Evolutionary conservation across 148 eudicot genomes (phyloP).

Genomic region (Suaeda aralocaspica): DNA sequence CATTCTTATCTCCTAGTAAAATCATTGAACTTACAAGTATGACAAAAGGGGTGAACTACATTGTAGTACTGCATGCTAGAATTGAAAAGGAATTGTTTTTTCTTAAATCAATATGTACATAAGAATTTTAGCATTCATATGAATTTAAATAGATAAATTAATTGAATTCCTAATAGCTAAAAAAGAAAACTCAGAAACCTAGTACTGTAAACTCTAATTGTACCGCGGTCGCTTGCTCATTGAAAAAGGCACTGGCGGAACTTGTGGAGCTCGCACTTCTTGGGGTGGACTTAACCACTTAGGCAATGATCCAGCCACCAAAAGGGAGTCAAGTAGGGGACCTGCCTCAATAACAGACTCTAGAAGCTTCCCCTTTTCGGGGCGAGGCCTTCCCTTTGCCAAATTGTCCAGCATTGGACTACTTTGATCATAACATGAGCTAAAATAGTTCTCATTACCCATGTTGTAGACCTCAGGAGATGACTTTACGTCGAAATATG

Average conservation of each 20-base stretch:
- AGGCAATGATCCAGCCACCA: slow-evolving; percentile 58
- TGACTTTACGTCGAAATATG: background rate
- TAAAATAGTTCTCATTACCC: background rate
- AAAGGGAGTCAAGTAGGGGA: slow-evolving; percentile 48
- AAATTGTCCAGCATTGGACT: slow-evolving; percentile 28
- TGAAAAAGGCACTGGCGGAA: slow-evolving; percentile 34
- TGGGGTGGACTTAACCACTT: slow-evolving; percentile 64
- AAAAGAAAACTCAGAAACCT: background rate
- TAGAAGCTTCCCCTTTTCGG: slow-evolving; percentile 51
- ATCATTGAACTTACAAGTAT: no score
- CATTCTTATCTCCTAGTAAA: no score
- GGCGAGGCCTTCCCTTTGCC: slow-evolving; percentile 44
- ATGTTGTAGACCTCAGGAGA: background rate
- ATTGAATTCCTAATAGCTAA: background rate
- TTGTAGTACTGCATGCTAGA: no score
- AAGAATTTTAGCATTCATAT: background rate
- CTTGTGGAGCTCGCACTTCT: slow-evolving; percentile 23
- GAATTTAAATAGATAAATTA: background rate
- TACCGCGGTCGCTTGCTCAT: slow-evolving; percentile 5
- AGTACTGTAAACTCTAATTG: background rate
- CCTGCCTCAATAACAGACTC: slow-evolving; percentile 54
- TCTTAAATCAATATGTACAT: background rate
- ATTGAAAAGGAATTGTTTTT: background rate
- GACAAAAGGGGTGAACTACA: no score
- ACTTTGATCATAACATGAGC: slow-evolving; percentile 9